Evolutionary conservation across 768 basidiomycete species (phyloP).

Genomic region (Suillus placidus): DNA sequence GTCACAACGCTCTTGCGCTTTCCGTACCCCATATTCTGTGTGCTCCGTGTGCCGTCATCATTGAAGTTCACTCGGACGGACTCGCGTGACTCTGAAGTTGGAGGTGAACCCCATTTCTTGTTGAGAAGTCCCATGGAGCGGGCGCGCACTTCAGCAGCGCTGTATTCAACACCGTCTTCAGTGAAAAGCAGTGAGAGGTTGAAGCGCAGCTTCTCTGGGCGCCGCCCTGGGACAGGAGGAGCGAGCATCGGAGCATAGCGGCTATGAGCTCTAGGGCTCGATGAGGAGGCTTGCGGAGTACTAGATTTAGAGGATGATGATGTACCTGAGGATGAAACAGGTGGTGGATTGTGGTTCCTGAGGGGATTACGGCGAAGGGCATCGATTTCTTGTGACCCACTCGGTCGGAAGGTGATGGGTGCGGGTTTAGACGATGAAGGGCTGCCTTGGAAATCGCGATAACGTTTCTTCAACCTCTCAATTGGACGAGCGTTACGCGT

Average conservation of each 20-base stretch:
- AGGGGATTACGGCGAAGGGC: conserved; percentile 39
- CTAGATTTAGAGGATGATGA: conserved; percentile 21
- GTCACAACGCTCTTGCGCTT: conserved; percentile 50
- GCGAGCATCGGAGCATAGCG: conserved; percentile 77
- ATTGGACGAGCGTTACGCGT: conserved; percentile 78
- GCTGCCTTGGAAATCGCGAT: conserved; percentile 76
- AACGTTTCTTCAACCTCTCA: conserved; percentile 80
- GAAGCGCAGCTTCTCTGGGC: conserved; percentile 72
- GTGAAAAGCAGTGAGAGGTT: conserved; percentile 72
- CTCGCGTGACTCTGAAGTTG: conserved; percentile 41
- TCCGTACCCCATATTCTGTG: conserved; percentile 40
- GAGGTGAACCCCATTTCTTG: conserved; percentile 81
- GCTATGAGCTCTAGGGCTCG: conserved; percentile 28
- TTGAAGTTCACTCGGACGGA: conserved; percentile 58
- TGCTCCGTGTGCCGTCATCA: conserved; percentile 54
- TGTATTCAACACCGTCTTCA: conserved; percentile 79
- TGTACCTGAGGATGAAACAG: conserved; percentile 35
- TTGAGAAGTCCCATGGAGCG: conserved; percentile 80
- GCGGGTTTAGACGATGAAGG: conserved; percentile 33
- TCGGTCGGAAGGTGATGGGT: conserved; percentile 26
- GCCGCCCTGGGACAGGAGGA: conserved; percentile 67
- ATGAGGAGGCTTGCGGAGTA: conserved; percentile 38
- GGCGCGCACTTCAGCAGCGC: conserved; percentile 81
- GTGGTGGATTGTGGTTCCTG: conserved; percentile 36
- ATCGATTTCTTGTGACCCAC: conserved; percentile 30